These are phyloP conservation scores for Capsicum pubescens DNA, from an alignment of 257 asterid genomes.

Conservation along the genomic window DNA sequence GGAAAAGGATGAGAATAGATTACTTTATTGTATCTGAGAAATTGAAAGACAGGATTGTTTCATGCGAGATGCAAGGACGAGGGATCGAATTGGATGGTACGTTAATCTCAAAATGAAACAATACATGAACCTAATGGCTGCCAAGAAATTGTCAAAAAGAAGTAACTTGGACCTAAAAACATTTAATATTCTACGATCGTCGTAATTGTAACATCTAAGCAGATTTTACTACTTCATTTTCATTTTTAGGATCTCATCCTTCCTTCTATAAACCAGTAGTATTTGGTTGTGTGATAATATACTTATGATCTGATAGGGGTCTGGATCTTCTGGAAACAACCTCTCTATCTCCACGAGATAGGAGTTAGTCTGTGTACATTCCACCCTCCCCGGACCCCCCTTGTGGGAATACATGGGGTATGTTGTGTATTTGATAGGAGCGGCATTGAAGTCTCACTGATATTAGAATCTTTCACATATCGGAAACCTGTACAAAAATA, in stretches of 20 bases:
- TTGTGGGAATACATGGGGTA: no score
- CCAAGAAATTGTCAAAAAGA: constrained; percentile 9
- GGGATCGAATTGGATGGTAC: constrained; percentile 88
- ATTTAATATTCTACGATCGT: background rate
- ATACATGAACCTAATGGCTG: background rate
- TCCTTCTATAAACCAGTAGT: background rate
- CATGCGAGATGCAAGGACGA: constrained; percentile 80
- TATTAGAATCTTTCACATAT: background rate
- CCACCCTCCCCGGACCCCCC: no score
- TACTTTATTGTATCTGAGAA: constrained; percentile 76
- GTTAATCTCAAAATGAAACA: background rate
- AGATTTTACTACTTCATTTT: background rate
- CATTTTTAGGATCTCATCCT: constrained; percentile 6
- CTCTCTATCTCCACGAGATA: no score
- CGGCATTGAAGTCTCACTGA: background rate
- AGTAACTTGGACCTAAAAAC: background rate
- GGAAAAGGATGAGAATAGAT: constrained; percentile 98
- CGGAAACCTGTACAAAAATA: background rate
- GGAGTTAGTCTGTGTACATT: no score
- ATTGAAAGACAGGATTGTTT: constrained; percentile 66
- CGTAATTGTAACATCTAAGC: background rate
- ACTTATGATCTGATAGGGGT: no score
- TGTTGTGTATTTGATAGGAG: no score
- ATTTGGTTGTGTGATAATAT: background rate
- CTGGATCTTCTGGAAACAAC: no score